phyloP scores from a whole-genome alignment of 306 rosid species.

The Echinosophora koreensis region DNA sequence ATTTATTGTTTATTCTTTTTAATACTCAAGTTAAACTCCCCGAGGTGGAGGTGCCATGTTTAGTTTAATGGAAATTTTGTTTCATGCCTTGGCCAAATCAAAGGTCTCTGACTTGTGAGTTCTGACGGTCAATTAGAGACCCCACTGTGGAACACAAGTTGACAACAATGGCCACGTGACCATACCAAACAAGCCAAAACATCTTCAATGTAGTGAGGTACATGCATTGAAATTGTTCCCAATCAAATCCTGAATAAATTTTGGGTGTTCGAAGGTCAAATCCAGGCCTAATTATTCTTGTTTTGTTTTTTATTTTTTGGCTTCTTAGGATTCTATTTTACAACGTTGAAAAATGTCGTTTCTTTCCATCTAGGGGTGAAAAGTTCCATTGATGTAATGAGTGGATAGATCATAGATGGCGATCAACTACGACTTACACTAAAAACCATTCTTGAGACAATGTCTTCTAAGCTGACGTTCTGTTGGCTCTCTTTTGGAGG shows the following conservation, averaged over 20 bases:
- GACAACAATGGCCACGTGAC: conserved; percentile 56
- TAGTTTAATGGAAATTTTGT: conserved; percentile 20
- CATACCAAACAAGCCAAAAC: conserved; percentile 41
- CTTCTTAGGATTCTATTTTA: conserved; percentile 70
- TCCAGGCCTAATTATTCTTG: conserved; percentile 29
- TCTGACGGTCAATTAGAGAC: conserved; percentile 56
- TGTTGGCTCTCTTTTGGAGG: conserved; percentile 28
- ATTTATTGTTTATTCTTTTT: not conserved
- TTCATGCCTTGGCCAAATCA: conserved; percentile 7
- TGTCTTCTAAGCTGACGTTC: conserved; percentile 18
- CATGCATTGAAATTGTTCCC: conserved; percentile 47
- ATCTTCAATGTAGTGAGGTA: conserved; percentile 43
- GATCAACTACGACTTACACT: not conserved
- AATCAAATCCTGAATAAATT: conserved; percentile 3
- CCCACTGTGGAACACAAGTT: conserved; percentile 44
- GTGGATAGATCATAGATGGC: not conserved
- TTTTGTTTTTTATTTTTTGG: not conserved
- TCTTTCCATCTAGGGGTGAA: conserved; percentile 17
- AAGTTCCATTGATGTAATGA: conserved; percentile 11
- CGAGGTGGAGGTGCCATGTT: not conserved
- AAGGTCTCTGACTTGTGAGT: conserved; percentile 39
- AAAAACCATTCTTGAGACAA: conserved; percentile 24
- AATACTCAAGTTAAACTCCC: not conserved
- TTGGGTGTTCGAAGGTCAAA: conserved; percentile 62
- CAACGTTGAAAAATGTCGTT: conserved; percentile 40